Evolutionary conservation across 1,139 yeast genomes (phyloP).

Genomic region (Yamadazyma trypodendri): DNA sequence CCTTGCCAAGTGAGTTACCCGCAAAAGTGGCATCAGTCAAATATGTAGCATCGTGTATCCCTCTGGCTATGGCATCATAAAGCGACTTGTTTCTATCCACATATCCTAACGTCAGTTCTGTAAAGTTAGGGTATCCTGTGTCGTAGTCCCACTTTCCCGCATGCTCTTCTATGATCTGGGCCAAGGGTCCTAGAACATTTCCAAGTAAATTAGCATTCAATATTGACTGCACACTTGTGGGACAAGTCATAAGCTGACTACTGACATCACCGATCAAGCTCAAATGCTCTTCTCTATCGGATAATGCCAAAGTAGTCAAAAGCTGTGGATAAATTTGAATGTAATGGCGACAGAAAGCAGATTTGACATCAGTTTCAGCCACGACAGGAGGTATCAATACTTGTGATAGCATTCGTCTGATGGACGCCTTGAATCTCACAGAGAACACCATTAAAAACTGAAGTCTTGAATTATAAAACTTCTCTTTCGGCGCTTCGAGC

Average conservation of each 20-base stretch:
- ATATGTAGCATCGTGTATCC: conserved; percentile 43
- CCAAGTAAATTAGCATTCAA: conserved; percentile 37
- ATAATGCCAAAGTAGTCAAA: conserved; percentile 42
- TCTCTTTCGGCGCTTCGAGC: conserved; percentile 12
- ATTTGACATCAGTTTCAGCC: conserved; percentile 45
- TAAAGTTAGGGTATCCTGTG: conserved; percentile 30
- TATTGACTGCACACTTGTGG: conserved; percentile 48
- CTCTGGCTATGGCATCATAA: conserved; percentile 30
- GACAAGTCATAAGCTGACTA: conserved; percentile 66
- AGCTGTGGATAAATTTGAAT: conserved; percentile 56
- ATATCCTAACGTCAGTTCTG: conserved; percentile 21
- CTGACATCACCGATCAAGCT: conserved; percentile 54
- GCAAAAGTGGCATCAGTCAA: conserved; percentile 37
- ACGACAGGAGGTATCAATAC: conserved; percentile 55
- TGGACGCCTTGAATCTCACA: conserved; percentile 50
- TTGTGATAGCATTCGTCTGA: conserved; percentile 47
- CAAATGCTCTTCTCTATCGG: conserved; percentile 67
- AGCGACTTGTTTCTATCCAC: conserved; percentile 21
- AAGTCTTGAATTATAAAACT: conserved; percentile 39
- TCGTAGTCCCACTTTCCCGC: conserved; percentile 26
- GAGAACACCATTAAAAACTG: conserved; percentile 57
- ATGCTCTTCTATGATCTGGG: conserved; percentile 43
- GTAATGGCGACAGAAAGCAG: conserved; percentile 50
- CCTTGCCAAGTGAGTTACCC: conserved; percentile 21
- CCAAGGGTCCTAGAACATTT: conserved; percentile 47